phyloP scores from a whole-genome alignment of 768 basidiomycete species.

The Boletus rubescentipes region DNA sequence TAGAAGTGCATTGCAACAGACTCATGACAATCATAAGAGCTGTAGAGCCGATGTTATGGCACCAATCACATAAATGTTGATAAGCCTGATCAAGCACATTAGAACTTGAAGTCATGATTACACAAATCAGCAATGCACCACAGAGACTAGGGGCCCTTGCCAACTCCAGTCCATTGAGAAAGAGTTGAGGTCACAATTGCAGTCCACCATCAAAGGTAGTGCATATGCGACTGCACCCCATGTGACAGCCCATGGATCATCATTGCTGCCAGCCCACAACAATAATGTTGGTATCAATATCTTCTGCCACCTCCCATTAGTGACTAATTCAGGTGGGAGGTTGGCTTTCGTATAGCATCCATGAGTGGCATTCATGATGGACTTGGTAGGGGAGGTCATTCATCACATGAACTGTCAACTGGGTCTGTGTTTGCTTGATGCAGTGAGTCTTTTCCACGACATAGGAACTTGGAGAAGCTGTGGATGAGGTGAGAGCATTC shows the following conservation, averaged over 20 bases:
- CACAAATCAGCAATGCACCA: not conserved
- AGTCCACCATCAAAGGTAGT: not conserved
- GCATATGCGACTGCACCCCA: not conserved
- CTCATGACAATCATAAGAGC: not conserved
- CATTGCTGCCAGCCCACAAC: not conserved
- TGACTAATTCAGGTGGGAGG: not conserved
- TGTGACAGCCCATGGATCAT: not conserved
- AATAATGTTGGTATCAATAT: not conserved
- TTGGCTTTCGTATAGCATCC: not conserved
- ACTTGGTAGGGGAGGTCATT: too few species aligned
- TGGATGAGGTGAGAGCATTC: not conserved
- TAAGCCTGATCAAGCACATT: not conserved
- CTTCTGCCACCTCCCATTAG: not conserved
- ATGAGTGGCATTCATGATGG: too few species aligned
- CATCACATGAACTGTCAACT: too few species aligned
- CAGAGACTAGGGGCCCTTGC: not conserved
- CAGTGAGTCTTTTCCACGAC: too few species aligned
- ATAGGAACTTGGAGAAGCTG: too few species aligned
- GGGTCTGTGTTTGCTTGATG: too few species aligned
- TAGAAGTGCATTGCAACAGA: not conserved
- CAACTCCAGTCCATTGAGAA: not conserved
- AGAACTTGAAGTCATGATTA: too few species aligned
- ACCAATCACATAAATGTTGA: constrained; percentile 11
- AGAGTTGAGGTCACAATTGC: not conserved
- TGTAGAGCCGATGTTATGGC: not conserved